These are phyloP conservation scores for Stevia rebaudiana DNA, from an alignment of 140 eudicot genomes.

Conservation along the genomic window DNA sequence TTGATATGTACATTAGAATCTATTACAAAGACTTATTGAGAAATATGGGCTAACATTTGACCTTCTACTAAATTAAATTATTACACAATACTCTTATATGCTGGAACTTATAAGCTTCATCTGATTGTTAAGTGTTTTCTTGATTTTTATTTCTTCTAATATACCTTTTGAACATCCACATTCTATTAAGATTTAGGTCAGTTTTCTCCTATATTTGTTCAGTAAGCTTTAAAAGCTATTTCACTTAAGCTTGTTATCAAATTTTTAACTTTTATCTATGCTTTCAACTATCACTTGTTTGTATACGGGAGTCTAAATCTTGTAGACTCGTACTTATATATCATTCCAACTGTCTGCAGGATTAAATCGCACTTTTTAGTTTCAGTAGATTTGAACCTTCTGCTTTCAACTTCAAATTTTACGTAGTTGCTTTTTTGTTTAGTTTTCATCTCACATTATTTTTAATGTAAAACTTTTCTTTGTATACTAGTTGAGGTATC, in stretches of 20 bases:
- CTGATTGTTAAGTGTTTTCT: neutral
- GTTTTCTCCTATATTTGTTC: neutral
- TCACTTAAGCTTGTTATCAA: neutral
- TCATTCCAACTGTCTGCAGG: neutral
- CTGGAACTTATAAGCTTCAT: slow-evolving; percentile 8
- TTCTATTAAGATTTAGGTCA: neutral
- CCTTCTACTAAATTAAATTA: neutral
- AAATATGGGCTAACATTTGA: neutral
- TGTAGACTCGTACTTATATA: neutral
- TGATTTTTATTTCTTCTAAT: neutral
- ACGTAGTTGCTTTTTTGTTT: slow-evolving; percentile 1
- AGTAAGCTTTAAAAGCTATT: neutral
- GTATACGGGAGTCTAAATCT: neutral
- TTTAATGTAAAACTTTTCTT: neutral
- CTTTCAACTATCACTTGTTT: slow-evolving; percentile 1
- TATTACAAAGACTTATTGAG: neutral
- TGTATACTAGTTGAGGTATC: neutral
- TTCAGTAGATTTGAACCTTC: neutral
- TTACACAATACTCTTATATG: neutral
- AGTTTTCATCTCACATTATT: neutral
- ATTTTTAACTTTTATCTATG: neutral
- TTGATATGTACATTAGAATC: neutral
- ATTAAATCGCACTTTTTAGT: neutral
- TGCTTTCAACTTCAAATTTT: neutral
- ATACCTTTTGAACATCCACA: neutral